Base-by-base conservation (phyloP, 1,139 yeast genomes). In the Suhomyces bribrorum region DNA sequence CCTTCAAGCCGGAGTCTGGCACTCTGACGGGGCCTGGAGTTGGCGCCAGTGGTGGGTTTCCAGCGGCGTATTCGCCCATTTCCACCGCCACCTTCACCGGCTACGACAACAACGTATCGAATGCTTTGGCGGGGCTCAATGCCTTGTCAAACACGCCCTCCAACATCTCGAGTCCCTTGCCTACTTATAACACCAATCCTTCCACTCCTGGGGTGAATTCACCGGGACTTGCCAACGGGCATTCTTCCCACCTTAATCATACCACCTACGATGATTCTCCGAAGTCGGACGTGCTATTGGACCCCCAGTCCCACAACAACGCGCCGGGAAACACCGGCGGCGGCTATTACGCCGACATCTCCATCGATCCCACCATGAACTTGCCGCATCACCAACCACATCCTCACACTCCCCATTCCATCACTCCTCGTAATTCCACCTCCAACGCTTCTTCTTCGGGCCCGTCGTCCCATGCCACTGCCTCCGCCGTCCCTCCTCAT, bases 311-410 rank as follows among this genome's bases (percentile, higher is more conserved):
- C 12, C 69, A 64, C 36, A 54, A 59, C 35, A 56, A 58, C 13
- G 56, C 60, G 5, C 57, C 64, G 2, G 54, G 61, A 7, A 54
- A 54, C 17, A 51, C 62, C 24, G 69, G 67, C 1, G 77, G 76
- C n/a, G 77, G 77, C 3, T 72, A 71, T 50, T 72, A 70, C 47
- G 70, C 73, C 7, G 77, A 72, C 26, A 66, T 70, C 16, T 61
- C 69, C 29, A 69, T 70, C 13, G 77, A 72, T 48, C 76, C 77
- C 3, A 70, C 76, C 22, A 69, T 70, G 75, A 71, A 71, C 48
- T 54, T 71, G 37, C 77, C 77, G 4, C 77, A 71, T 44, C 64
- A 69, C 49, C 68, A 62, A 50, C 60, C 75, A 2, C 68, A 66
- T 40, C 75, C 72, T 15, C 62, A 55, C 34, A 48, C 58, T 8